Base-by-base conservation (phyloP, 148 eudicot species). In the Rhododendron molle region DNA sequence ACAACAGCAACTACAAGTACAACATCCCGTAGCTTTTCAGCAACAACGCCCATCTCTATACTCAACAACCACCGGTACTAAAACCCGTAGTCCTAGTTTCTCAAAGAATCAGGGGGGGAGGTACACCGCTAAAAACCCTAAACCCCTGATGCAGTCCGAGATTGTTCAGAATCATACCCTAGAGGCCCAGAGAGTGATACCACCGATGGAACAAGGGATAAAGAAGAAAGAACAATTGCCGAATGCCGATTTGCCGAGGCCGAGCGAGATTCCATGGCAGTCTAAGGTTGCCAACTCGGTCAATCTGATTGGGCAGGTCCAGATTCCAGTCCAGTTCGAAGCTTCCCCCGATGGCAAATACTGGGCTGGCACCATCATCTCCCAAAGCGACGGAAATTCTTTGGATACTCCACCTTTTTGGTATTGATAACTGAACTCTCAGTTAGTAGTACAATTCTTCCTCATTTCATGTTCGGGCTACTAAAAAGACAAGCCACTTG, bases 351-450 rank as follows among this genome's bases (percentile, higher is more conserved):
- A 93, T 78, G 97, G 97, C 5, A 90, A 91, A 49, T 84, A 83
- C 46, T 90, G 93, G 90, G 95, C 97, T 84, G 88, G 83, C 23
- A 91, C 95, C 46, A 34, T 91, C 46, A 85, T 95, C 87, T 85
- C 89, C 87, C 92, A 90, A 47, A 56, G 58, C 69, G 81, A 82
- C 44, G 76, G 69, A 3, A 76, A 82, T 9, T 43, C 58, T 23
- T 80, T 74, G 4, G 62, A 67, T 72, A 38, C 38, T 56, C 60
- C 82, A 30, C 78, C 65, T 36, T 54, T 83, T 54, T 60, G 90
- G 92, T 92, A 84, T 72, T 47, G 28, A 7, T 40, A 4, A 1
- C 18, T 79, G 4, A 79, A 79, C 20, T 5, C 7, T 79, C 30
- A 14, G 6, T 36, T 67, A 67, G 34, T 71, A 5, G 20, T 14